These are phyloP conservation scores for Russula sp. DNA, from an alignment of 768 basidiomycete genomes.

Conservation along the genomic window DNA sequence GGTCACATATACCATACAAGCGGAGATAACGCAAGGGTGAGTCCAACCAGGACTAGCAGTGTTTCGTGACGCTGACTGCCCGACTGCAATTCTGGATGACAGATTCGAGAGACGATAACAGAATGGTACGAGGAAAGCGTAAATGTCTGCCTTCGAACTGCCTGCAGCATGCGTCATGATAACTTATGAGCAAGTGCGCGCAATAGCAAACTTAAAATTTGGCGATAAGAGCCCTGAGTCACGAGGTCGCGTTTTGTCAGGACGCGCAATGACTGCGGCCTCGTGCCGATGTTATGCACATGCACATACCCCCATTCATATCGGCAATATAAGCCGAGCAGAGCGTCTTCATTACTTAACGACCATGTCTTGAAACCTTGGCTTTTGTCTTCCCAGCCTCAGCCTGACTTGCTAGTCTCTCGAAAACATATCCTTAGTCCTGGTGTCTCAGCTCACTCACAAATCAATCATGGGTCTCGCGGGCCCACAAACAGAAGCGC, in stretches of 20 bases:
- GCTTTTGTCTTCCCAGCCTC: not conserved
- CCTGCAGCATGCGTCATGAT: not conserved
- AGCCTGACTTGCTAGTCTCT: not conserved
- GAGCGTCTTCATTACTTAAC: not conserved
- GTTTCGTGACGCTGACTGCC: not conserved
- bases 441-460: not conserved
- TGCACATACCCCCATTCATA: not conserved
- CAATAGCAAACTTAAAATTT: too few relatives aligned
- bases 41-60: too few relatives aligned
- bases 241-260: not conserved
- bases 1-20: too few relatives aligned
- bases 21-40: too few relatives aligned
- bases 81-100: not conserved
- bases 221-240: not conserved
- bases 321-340: not conserved
- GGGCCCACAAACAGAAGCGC: slow-evolving; percentile 5
- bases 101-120: not conserved
- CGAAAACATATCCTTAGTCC: not conserved
- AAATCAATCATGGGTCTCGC: slow-evolving; percentile 9
- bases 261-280: not conserved
- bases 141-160: not conserved
- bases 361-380: not conserved
- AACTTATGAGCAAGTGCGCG: too few relatives aligned
- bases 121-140: not conserved
- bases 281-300: not conserved